Conservation (phyloP, 1,284 basidiomycete genomes). For the Crucibulum cyathiforme region DNA sequence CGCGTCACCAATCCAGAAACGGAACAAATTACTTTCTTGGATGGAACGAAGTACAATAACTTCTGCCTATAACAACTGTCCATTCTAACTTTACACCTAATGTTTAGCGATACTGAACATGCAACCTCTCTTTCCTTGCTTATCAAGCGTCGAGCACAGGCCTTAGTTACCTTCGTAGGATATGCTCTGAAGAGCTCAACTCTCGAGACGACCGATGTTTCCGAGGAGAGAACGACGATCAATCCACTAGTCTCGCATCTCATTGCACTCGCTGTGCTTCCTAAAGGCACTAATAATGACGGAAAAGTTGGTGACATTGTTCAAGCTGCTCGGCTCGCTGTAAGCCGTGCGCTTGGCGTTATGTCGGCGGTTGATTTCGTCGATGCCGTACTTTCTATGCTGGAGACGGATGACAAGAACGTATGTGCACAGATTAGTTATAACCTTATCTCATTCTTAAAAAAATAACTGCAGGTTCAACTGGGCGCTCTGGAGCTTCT, state of each 20-base stretch:
- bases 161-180: slow-evolving; percentile 68
- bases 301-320: slow-evolving; percentile 49
- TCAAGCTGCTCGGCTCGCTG: slow-evolving; percentile 52
- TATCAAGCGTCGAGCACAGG: slow-evolving; percentile 66
- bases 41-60: slow-evolving; percentile 57
- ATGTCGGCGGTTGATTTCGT: slow-evolving; percentile 76
- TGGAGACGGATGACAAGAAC: slow-evolving; percentile 54
- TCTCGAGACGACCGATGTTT: slow-evolving; percentile 14
- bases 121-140: slow-evolving; percentile 47
- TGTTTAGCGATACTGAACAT: slow-evolving; percentile 60
- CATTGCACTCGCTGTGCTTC: slow-evolving; percentile 46
- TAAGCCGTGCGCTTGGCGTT: slow-evolving; percentile 58
- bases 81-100: slow-evolving; percentile 1
- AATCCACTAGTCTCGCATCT: slow-evolving; percentile 52
- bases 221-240: slow-evolving; percentile 18
- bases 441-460: slow-evolving; percentile 4
- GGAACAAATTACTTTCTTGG: slow-evolving; percentile 58
- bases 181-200: slow-evolving; percentile 45
- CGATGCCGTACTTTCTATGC: slow-evolving; percentile 55
- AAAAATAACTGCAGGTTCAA: slow-evolving; percentile 54
- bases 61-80: not conserved
- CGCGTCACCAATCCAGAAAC: slow-evolving; percentile 49
- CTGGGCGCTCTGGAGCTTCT: slow-evolving; percentile 71
- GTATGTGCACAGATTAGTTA: slow-evolving; percentile 35
- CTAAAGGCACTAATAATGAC: slow-evolving; percentile 37